Percentiles rank a stretch among this genome's conserved stretches.
Evolutionary conservation across 352 stramenopile species (phyloP).

Genomic region (Phytopythium helicoides): DNA sequence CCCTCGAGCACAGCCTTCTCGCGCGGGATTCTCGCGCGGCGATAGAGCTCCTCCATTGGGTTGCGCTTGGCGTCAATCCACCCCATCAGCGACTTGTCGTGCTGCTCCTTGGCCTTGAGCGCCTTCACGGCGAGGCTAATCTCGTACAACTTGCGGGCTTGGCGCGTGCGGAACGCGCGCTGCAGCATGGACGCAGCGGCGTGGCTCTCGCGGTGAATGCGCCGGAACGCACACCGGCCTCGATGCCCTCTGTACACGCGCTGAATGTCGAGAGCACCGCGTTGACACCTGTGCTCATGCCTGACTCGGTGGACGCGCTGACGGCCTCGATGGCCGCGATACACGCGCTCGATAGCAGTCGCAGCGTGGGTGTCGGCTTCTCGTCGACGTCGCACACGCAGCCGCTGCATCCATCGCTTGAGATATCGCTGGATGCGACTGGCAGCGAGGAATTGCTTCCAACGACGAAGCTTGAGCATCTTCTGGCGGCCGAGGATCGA

Average conservation of each 20-base stretch:
- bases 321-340: conserved; percentile 37
- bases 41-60: conserved; percentile 65
- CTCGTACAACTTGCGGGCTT: conserved; percentile 47
- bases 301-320: conserved; percentile 21
- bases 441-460: conserved; percentile 37
- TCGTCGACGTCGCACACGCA: conserved; percentile 29
- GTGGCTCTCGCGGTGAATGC: conserved; percentile 26
- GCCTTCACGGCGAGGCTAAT: conserved; percentile 48
- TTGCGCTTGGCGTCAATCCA: conserved; percentile 53
- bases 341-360: conserved; percentile 40
- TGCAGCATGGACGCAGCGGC: conserved; percentile 39
- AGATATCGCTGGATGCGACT: conserved; percentile 54
- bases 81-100: conserved; percentile 48
- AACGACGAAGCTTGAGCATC: conserved; percentile 42
- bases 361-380: conserved; percentile 35
- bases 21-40: conserved; percentile 42
- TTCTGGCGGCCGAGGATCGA: conserved; percentile 30
- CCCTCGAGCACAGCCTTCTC: conserved; percentile 42
- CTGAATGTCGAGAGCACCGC: conserved; percentile 31
- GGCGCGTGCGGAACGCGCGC: conserved; percentile 39
- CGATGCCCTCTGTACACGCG: conserved; percentile 38
- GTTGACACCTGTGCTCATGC: conserved; percentile 25
- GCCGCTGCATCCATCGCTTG: conserved; percentile 38
- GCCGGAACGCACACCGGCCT: conserved; percentile 25
- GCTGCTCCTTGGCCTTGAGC: conserved; percentile 55